Base-by-base conservation (phyloP, 2,329 filamentous ascomycete species). In the Rutstroemia sydowiana region DNA sequence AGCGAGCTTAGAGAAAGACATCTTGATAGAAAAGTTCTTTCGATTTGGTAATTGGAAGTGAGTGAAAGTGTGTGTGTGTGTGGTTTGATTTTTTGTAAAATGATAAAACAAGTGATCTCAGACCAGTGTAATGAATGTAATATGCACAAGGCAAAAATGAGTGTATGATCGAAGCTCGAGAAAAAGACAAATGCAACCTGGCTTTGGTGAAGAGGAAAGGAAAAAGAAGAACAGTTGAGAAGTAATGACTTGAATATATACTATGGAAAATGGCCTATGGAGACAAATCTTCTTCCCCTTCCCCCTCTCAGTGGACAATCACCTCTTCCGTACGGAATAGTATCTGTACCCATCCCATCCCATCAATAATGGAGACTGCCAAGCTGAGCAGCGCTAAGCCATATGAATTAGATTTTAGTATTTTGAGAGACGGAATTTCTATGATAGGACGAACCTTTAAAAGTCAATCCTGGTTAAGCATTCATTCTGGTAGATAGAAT, bases 1-100 rank as follows among this genome's bases (percentile, higher is more conserved):
- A 13, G 61, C 46, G 31, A 64, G 53, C 52, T 58, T 63, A 14
- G 61, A 58, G 56, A 63, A 60, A 46, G 61, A 62, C 61, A 63
- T 63, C 5, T 30, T 51, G 40, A 45, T 39, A 32, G 16, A 32
- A 13, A 26, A n/a, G n/a, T n/a, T n/a, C n/a, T 40, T 48, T 48
- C 7, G 21, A 18, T 48, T 40, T 45, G 48, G 3, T 45, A 34
- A 36, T 44, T 13, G 7, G 28, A 37, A 16, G 10, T 8, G 21
- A 30, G 10, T 31, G 31, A 20, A 34, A 10, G 30, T 18, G 13
- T 2, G 14, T n/a, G n/a, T 37, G 13, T n/a, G 34, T 16, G 34
- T 37, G n/a, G 20, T 11, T 41, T 23, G 37, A 20, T 41, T 40
- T 14, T 16, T 5, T 40, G 13, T 5, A 8, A 20, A 10, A 23